These are phyloP conservation scores for Nannochloris sp. DNA, from an alignment of 139 green algal genomes.

Conservation along the genomic window DNA sequence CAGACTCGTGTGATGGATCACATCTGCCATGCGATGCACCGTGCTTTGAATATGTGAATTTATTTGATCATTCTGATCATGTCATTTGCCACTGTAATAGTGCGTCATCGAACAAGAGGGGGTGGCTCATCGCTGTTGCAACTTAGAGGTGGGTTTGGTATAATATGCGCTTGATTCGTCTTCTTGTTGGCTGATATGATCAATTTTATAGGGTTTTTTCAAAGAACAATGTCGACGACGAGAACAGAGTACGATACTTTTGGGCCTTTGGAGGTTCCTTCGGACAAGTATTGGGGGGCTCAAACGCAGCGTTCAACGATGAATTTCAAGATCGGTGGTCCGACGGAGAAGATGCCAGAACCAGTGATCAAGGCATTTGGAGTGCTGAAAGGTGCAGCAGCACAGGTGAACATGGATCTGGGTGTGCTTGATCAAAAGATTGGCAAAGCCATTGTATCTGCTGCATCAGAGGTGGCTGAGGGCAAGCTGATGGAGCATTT, in stretches of 20 bases:
- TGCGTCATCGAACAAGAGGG: too few species aligned
- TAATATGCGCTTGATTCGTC: too few species aligned
- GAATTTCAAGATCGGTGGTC: constrained; percentile 97
- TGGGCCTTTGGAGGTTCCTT: constrained; percentile 73
- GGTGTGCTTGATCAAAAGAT: constrained; percentile 51
- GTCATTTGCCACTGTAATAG: too few species aligned
- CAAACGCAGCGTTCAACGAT: constrained; percentile 90
- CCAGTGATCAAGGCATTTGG: constrained; percentile 84
- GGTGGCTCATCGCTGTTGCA: too few species aligned
- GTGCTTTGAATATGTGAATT: too few species aligned
- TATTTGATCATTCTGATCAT: too few species aligned
- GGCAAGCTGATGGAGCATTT: constrained; percentile 87
- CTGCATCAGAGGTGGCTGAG: constrained; percentile 66
- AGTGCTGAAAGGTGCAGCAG: constrained; percentile 78
- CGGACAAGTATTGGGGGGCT: constrained; percentile 92
- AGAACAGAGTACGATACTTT: constrained; percentile 76
- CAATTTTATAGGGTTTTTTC: not conserved
- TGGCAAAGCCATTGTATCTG: constrained; percentile 58
- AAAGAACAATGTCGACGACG: constrained; percentile 28
- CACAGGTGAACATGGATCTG: constrained; percentile 66
- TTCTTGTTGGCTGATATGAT: too few species aligned
- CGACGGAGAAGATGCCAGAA: constrained; percentile 83
- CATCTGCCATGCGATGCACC: too few species aligned
- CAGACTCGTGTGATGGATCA: too few species aligned
- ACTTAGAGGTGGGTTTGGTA: too few species aligned